Evolutionary conservation across 116 monocot genomes (phyloP).

Genomic region (Papilionanthe hybrid): DNA sequence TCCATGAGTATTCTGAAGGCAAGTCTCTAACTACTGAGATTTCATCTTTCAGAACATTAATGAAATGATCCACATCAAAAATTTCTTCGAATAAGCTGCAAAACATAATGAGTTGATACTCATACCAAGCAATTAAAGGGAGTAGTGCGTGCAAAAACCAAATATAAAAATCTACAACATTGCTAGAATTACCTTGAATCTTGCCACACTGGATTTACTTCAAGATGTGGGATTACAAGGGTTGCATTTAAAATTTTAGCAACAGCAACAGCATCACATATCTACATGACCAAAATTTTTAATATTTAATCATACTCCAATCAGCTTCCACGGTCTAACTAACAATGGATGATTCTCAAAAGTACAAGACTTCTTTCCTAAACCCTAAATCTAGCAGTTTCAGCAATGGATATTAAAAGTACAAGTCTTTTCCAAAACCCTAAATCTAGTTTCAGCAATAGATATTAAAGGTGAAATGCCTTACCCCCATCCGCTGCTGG

Average conservation of each 20-base stretch:
- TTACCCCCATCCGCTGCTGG: slow-evolving; percentile 98
- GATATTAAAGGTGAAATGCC: background rate
- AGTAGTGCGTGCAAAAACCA: background rate
- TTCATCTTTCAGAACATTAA: slow-evolving; percentile 68
- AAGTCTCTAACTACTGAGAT: slow-evolving; percentile 60
- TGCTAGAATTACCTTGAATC: slow-evolving; percentile 62
- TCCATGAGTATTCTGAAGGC: slow-evolving; percentile 83
- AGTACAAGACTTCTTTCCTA: background rate
- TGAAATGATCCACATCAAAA: slow-evolving; percentile 89
- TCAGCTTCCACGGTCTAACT: background rate
- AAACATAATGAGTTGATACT: background rate
- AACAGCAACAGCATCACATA: slow-evolving; percentile 95
- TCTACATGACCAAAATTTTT: slow-evolving; percentile 26
- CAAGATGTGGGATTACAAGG: slow-evolving; percentile 74
- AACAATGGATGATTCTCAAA: background rate
- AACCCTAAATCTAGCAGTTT: background rate
- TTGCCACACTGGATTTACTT: slow-evolving; percentile 91
- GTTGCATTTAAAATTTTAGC: slow-evolving; percentile 95
- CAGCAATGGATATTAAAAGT: background rate
- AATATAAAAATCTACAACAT: background rate
- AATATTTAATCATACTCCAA: background rate
- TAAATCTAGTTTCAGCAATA: no score
- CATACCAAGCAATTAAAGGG: background rate
- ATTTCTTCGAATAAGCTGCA: slow-evolving; percentile 83
- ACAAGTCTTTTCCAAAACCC: no score